Conservation (phyloP, 805 yeast species). For the Candida awuae region DNA sequence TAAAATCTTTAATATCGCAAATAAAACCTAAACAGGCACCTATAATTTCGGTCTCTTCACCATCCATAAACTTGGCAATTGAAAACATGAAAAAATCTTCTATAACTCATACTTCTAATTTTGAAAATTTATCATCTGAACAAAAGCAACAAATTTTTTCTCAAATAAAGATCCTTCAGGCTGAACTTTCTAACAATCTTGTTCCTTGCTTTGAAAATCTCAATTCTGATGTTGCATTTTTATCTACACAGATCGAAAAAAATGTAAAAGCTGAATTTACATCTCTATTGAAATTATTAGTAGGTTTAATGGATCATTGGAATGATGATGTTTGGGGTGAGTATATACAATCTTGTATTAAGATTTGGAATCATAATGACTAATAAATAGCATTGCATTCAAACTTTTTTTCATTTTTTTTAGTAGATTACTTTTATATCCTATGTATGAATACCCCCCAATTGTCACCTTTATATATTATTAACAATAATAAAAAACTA, state of each 20-base stretch:
- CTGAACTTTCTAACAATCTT: constrained; percentile 32
- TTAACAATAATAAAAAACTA: too few relatives aligned
- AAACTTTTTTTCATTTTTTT: too few relatives aligned
- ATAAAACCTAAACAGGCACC: neutral
- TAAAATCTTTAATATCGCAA: constrained; percentile 18
- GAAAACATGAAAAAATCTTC: constrained; percentile 19
- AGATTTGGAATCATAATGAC: constrained; percentile 18
- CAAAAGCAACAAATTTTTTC: constrained; percentile 4
- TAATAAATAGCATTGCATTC: too few relatives aligned
- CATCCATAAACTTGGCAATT: constrained; percentile 28
- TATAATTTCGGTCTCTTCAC: constrained; percentile 16
- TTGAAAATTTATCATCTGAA: constrained; percentile 9
- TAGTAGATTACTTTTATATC: too few relatives aligned
- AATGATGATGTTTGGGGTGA: constrained; percentile 20
- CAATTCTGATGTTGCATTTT: constrained; percentile 35
- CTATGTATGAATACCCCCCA: too few relatives aligned
- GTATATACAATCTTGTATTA: constrained; percentile 17
- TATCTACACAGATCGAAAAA: constrained; percentile 36
- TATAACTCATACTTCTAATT: too few relatives aligned
- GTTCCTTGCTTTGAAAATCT: constrained; percentile 40
- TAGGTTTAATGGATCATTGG: constrained; percentile 20
- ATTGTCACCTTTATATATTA: too few relatives aligned
- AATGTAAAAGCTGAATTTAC: constrained; percentile 28
- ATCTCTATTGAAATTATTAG: constrained; percentile 12
- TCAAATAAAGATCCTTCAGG: constrained; percentile 17